Percentiles rank a stretch among this genome's conserved stretches.
phyloP scores from a whole-genome alignment of 192 early-diverging fungal species.

The Entomortierella parvispora region DNA sequence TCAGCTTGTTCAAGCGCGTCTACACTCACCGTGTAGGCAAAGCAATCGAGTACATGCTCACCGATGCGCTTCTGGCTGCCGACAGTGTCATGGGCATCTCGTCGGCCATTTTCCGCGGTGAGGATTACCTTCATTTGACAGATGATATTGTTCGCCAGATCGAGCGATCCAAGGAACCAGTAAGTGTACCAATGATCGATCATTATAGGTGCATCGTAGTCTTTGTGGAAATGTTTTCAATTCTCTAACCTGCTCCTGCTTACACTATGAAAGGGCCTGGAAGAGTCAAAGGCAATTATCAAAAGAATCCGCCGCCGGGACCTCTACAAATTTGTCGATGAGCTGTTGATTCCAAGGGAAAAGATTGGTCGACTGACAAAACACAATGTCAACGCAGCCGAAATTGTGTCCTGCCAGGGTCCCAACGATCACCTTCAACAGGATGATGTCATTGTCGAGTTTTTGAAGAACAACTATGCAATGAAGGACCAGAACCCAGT shows the following conservation, averaged over 20 bases:
- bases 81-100: conserved; percentile 74
- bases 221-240: too few species aligned
- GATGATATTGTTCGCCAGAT: conserved; percentile 85
- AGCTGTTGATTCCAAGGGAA: conserved; percentile 70
- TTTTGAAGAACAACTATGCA: conserved; percentile 82
- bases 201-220: too few species aligned
- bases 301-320: conserved; percentile 81
- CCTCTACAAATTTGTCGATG: conserved; percentile 89
- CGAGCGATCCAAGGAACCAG: conserved; percentile 67
- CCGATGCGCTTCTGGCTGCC: conserved; percentile 87
- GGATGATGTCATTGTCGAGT: conserved; percentile 81
- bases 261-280: conserved; percentile 64
- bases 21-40: conserved; percentile 89
- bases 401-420: conserved; percentile 70
- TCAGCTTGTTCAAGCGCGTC: conserved; percentile 82
- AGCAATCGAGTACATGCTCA: conserved; percentile 91
- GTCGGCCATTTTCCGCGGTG: conserved; percentile 68
- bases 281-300: conserved; percentile 74
- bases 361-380: conserved; percentile 50
- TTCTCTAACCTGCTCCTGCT: too few species aligned
- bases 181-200: conserved; percentile 7
- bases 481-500: conserved; percentile 89
- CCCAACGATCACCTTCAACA: conserved; percentile 68
- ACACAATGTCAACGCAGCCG: conserved; percentile 60
- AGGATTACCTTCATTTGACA: conserved; percentile 78